Base-by-base conservation (phyloP, 129 eudicot species). In the Flaveria linearis region DNA sequence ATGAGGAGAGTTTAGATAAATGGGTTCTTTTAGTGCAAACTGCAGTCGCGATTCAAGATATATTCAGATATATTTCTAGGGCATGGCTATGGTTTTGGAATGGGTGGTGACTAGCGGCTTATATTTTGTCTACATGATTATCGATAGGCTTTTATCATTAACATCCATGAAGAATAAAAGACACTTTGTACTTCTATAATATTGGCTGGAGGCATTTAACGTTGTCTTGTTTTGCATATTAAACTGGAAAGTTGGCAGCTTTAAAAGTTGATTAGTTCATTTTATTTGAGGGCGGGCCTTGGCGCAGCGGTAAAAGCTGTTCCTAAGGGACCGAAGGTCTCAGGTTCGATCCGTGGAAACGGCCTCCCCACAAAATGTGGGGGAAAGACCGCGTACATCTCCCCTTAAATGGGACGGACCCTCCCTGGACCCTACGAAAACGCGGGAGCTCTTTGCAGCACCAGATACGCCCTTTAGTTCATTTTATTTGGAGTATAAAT, bases 1-100 rank as follows among this genome's bases (percentile, higher is more conserved):
- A 23, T 56, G 18, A 74, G 84, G 71, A 74, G 71, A 69, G 22
- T 63, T 36, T 63, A 63, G 69, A 16, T 28, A 16, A 26, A 63
- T 63, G 69, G 46, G 69, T 30, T 63, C 43, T 30, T 14, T 22
- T 69, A 42, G 73, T 25, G 58, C 42, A 69, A 69, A 58, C 46
- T 69, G 58, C 73, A 23, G 73, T 45, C 73, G 15, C 36, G 28
- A 7, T 45, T 68, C 17, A 10, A 68, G 17, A 36, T 36, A 33
- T 33, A 36, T 36, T 36, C 41, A 36, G 52, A 15, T 58, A 9
- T 58, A 22, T 58, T 23, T 6, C 8, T 13, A 26, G 9, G 42
- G 17, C 45, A 30, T 8, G 69, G 5, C 11, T 26, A 26, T 61
- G 67, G 67, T 2, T 61, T 25, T 57, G 30, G 33, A 3, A 14